Percentiles rank a stretch among this genome's conserved stretches.
Conservation (phyloP, 176 grass and related monocot species). For the Tillandsia leiboldiana region DNA sequence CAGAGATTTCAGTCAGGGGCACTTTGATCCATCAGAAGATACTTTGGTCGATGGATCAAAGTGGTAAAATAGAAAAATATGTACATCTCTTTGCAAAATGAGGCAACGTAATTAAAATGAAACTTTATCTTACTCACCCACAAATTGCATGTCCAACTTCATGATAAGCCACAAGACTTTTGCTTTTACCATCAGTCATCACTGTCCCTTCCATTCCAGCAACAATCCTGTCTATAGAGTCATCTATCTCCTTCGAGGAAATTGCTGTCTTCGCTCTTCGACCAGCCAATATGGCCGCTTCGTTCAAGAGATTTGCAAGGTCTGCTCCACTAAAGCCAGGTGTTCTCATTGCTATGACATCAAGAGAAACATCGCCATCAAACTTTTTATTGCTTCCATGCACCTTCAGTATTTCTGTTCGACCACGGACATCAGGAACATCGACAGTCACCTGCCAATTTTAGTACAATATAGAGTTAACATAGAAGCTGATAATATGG, state of each 20-base stretch:
- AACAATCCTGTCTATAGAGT: constrained; percentile 99
- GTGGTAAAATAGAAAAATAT: too few species aligned
- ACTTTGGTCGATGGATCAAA: too few species aligned
- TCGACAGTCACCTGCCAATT: constrained; percentile 67
- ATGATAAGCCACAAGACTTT: constrained; percentile 98
- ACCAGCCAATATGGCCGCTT: constrained; percentile 88
- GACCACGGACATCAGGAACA: constrained; percentile 93
- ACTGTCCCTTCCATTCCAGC: constrained; percentile 99
- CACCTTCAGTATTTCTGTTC: constrained; percentile 96
- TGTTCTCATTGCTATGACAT: constrained; percentile 95
- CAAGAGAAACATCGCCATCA: constrained; percentile 88
- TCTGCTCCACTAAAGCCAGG: constrained; percentile 99
- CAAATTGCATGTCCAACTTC: constrained; percentile 99
- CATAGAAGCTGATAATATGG: constrained; percentile 2
- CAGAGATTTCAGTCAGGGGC: too few species aligned
- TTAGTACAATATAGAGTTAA: constrained; percentile 4
- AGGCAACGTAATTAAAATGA: too few species aligned
- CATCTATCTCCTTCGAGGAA: constrained; percentile 93
- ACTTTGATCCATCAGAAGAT: too few species aligned
- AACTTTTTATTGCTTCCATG: constrained; percentile 93
- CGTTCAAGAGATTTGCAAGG: constrained; percentile 94
- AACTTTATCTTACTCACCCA: constrained; percentile 38
- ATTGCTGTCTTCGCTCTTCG: constrained; percentile 67
- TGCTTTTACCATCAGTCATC: constrained; percentile 99
- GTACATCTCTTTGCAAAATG: too few species aligned